Conservation (phyloP, 176 grass and related monocot species). For the Dactylis glomerata region DNA sequence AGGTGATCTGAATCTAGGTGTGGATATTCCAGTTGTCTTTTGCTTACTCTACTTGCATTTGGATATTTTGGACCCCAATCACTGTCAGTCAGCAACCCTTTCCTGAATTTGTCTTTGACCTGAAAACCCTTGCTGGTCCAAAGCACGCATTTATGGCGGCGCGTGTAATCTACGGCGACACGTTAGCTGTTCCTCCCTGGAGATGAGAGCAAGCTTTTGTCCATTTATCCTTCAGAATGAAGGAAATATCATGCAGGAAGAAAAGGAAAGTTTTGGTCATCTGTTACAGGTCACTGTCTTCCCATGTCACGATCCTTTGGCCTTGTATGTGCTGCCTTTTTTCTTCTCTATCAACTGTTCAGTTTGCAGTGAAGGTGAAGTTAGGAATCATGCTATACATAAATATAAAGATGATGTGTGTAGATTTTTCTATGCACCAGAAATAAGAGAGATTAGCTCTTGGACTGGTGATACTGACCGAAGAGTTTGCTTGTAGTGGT, state of each 20-base stretch:
- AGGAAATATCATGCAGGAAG: no score
- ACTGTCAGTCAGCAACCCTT: slow-evolving; percentile 24
- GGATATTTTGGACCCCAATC: slow-evolving; percentile 19
- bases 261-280: neutral
- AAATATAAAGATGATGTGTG: neutral
- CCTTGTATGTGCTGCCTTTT: neutral
- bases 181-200: neutral
- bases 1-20: slow-evolving; percentile 5
- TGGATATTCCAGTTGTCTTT: slow-evolving; percentile 29
- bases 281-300: slow-evolving; percentile 45
- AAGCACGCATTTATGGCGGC: slow-evolving; percentile 37
- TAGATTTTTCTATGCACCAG: slow-evolving; percentile 20
- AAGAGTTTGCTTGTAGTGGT: neutral
- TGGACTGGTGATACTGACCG: slow-evolving; percentile 14
- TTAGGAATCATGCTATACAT: slow-evolving; percentile 28
- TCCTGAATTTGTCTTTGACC: slow-evolving; percentile 45
- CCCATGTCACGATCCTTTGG: slow-evolving; percentile 24
- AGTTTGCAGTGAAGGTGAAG: slow-evolving; percentile 23
- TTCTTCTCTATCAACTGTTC: slow-evolving; percentile 18
- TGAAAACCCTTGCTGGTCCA: slow-evolving; percentile 33
- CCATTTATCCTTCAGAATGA: neutral
- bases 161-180: slow-evolving; percentile 26
- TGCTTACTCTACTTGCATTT: slow-evolving; percentile 15
- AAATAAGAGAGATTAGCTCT: neutral
- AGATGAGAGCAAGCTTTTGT: neutral